Base-by-base conservation (phyloP, 768 basidiomycete genomes). In the Exidia glandulosa region DNA sequence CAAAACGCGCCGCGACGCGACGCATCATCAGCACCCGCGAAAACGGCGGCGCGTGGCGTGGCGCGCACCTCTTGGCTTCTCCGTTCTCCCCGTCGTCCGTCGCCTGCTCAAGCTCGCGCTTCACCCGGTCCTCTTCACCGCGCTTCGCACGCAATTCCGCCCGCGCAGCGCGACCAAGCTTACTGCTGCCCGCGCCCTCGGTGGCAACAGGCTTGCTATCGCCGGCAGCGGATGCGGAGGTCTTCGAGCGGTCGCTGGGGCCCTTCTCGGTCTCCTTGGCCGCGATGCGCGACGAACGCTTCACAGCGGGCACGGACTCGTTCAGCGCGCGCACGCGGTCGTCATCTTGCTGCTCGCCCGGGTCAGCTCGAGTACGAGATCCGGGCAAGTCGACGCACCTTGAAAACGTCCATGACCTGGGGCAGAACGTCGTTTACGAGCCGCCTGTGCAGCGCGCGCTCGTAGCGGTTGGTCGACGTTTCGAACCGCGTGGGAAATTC, bases 251-350 rank as follows among this genome's bases (percentile, higher is more conserved):
- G 81, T 70, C 34, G 27, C 52, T 87, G 83, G 70, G 93, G 88
- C 64, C 82, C n/a, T n/a, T 19, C 70, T 90, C 90, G 34, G 75
- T 81, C 69, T 95, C 93, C 65, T 83, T 86, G 37, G 85, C 73
- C 2, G 90, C 88, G 60, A 96, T 84, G 32, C 94, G 87, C 19
- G 90, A 90, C 0, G 93, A 95, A 27, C 94, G 86, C 70, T 97
- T 96, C 61, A 54, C 30, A 4, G 50, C 14, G 12, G 50, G 50
- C 41, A 19, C 50, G 50, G 50, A 14, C 27, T 54, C 25, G 50
- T 14, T 29, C 7, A 54, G 50, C 10, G 50, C 50, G 50, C 50
- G 50, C 30, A 54, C 25, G 1, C 30, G 50, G 2, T 54, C 50
- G 6, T 54, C 50, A 6, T 54, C 50, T 19, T 54, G 50, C 50